These are phyloP conservation scores for Lentinula edodes DNA, from an alignment of 768 basidiomycete species.

Conservation along the genomic window DNA sequence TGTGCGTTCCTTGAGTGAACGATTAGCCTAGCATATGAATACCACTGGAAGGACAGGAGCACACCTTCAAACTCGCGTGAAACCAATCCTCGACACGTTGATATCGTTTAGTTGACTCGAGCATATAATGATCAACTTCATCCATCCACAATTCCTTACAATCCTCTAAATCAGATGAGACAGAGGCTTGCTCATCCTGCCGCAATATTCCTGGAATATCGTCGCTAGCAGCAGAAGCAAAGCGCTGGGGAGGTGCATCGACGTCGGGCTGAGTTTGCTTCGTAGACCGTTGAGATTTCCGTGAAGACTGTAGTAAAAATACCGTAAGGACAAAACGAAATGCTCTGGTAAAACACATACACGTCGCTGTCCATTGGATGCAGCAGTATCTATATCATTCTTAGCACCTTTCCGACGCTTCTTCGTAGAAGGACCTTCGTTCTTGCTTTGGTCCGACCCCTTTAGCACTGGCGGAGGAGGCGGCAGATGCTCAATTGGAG, in stretches of 20 bases:
- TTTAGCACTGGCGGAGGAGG: neutral
- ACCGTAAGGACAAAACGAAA: conserved; percentile 5
- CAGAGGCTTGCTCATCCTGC: conserved; percentile 39
- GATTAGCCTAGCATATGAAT: neutral
- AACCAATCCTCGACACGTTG: conserved; percentile 73
- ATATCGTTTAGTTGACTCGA: conserved; percentile 69
- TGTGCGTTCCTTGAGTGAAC: conserved; percentile 58
- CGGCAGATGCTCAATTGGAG: neutral
- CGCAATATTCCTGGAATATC: conserved; percentile 15
- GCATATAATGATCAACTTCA: conserved; percentile 63
- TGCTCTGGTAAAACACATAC: conserved; percentile 35
- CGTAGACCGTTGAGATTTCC: conserved; percentile 35
- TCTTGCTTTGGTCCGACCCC: neutral
- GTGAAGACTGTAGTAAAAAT: conserved; percentile 24
- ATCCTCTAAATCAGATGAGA: conserved; percentile 79
- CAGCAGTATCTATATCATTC: conserved; percentile 53
- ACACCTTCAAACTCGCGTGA: conserved; percentile 58
- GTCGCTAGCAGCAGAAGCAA: conserved; percentile 17
- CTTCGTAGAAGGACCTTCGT: conserved; percentile 25
- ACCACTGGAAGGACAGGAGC: conserved; percentile 11
- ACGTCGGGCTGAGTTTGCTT: conserved; percentile 19
- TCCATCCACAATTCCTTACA: conserved; percentile 72
- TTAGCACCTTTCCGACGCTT: conserved; percentile 46
- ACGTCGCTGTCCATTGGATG: conserved; percentile 41
- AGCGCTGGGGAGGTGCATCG: neutral